Evolutionary conservation across 495 filamentous ascomycete genomes (phyloP).

Genomic region (Haplographium delicatum): DNA sequence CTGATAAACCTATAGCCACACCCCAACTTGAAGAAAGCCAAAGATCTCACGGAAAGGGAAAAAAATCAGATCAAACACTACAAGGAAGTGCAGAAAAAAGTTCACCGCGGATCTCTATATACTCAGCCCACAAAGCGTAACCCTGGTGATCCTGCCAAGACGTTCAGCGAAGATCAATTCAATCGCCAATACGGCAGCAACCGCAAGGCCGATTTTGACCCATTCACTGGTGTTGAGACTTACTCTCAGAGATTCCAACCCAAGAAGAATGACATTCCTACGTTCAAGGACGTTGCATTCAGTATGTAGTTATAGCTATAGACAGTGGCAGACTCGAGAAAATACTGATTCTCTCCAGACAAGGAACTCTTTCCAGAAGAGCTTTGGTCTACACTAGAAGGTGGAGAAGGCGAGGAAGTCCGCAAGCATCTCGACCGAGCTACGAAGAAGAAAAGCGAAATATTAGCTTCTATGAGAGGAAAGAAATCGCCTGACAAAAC

Average conservation of each 20-base stretch:
- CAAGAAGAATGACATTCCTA: conserved; percentile 40
- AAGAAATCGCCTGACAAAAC: conserved; percentile 16
- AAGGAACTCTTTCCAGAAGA: conserved; percentile 48
- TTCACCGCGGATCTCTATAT: conserved; percentile 45
- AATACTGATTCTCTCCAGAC: conserved; percentile 16
- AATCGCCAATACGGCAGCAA: conserved; percentile 42
- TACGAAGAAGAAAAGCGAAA: conserved; percentile 31
- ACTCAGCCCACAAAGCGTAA: conserved; percentile 32
- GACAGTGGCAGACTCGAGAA: too few species aligned
- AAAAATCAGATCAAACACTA: conserved; percentile 39
- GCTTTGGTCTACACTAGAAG: conserved; percentile 45
- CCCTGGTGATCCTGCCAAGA: conserved; percentile 22
- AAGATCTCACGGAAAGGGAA: conserved; percentile 34
- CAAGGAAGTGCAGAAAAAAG: conserved; percentile 40
- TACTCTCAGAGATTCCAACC: conserved; percentile 44
- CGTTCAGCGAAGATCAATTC: conserved; percentile 44
- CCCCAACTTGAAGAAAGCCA: conserved; percentile 37
- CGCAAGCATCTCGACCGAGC: conserved; percentile 7
- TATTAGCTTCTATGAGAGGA: conserved; percentile 16
- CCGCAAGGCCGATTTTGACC: conserved; percentile 43
- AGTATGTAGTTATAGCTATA: too few species aligned
- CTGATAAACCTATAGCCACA: conserved; percentile 16
- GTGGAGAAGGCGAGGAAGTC: conserved; percentile 29
- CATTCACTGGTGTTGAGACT: conserved; percentile 44
- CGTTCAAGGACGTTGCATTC: conserved; percentile 37